A percentile compares a stretch with the other conserved stretches of the same genome.
Evolutionary conservation across 1,284 basidiomycete species (phyloP).

Genomic region (Mixia osmundae): DNA sequence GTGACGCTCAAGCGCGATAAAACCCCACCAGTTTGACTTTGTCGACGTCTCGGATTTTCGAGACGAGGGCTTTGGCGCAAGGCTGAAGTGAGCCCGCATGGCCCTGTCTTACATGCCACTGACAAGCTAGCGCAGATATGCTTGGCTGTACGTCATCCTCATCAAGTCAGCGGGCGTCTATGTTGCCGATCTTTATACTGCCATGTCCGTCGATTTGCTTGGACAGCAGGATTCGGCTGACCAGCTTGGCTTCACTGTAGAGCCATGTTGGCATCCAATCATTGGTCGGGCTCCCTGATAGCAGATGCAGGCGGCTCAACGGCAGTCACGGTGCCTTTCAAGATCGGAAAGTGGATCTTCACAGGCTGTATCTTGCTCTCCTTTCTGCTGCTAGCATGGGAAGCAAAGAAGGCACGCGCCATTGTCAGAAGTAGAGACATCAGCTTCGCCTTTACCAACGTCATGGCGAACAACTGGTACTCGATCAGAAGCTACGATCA

Average conservation of each 20-base stretch:
- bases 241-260: too few relatives aligned
- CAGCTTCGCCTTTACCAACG: constrained; percentile 85
- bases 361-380: constrained; percentile 94
- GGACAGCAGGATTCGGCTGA: too few relatives aligned
- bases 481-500: constrained; percentile 61
- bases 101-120: background rate
- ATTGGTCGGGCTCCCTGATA: constrained; percentile 79
- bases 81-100: constrained; percentile 41
- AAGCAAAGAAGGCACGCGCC: constrained; percentile 70
- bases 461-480: constrained; percentile 90
- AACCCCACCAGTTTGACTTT: constrained; percentile 64
- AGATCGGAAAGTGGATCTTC: constrained; percentile 83
- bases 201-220: too few relatives aligned
- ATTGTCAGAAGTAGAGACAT: constrained; percentile 89
- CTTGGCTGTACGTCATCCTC: constrained; percentile 71
- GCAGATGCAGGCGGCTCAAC: constrained; percentile 35
- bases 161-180: constrained; percentile 91
- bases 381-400: constrained; percentile 77
- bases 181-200: constrained; percentile 91
- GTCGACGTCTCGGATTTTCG: constrained; percentile 80
- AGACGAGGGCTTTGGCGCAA: constrained; percentile 60
- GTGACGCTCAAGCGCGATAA: background rate
- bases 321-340: constrained; percentile 69
- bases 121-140: constrained; percentile 35
- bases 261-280: constrained; percentile 81